Base-by-base conservation (phyloP, 2,329 filamentous ascomycete genomes). In the Hypoxylon sp. region DNA sequence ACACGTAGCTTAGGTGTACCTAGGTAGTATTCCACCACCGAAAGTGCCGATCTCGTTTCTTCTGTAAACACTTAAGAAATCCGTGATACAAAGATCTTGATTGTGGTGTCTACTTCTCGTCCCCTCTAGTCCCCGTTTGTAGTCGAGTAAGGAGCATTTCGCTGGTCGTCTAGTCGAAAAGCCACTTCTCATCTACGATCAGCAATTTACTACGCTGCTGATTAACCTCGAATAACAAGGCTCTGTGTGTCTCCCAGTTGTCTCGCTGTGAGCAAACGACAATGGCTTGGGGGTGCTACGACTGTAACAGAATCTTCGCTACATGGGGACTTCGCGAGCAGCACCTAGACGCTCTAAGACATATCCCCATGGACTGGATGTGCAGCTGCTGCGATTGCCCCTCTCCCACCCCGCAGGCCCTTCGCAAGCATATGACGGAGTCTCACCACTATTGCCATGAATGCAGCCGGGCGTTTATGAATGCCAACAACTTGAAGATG, bases 401-500 rank as follows among this genome's bases (percentile, higher is more conserved):
- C 19, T 61, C 3, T 5, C 3, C n/a, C 1, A 28, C 19, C 13
- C 17, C 14, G 2, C 11, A 60, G n/a, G n/a, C 11, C 0, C 58
- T 30, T 11, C 28, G 41, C 6, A 2, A 45, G 1, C 67, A 65
- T 17, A 49, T 65, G 49, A 41, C 13, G 2, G n/a, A 60, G 7
- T 28, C 48, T 1, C 64, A 68, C 17, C n/a, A 38, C 25, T 52
- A 58, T 32, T 65, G 61, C 25, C 3, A 17, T 7, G 56, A 65
- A 3, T 68, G 65, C 48, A 30, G 56, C 3, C 46, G 46, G 9
- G 2, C 1, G 5, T 65, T 65, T n/a, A 13, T 25, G 11, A 65
- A 25, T 38, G 13, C 25, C 6, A 68, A 70, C 17, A 60, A 57
- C 25, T 36, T 65, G 5, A 60, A 25, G 36, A 70, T 67, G 58